phyloP scores from a whole-genome alignment of 108 stramenopile species.

The Cylindrotheca closterium region DNA sequence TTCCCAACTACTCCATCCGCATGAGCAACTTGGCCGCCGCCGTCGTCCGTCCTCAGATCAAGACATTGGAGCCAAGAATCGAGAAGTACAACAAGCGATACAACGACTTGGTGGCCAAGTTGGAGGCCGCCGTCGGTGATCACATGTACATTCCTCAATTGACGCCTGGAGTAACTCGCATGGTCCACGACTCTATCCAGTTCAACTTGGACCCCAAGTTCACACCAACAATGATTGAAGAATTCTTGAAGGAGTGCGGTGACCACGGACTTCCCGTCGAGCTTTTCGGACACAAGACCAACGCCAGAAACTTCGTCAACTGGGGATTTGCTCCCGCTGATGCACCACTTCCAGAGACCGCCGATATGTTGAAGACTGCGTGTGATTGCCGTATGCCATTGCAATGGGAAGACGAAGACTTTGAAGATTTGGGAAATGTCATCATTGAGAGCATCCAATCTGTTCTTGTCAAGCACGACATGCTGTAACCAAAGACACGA shows the following conservation, averaged over 20 bases:
- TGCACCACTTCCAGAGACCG: slow-evolving; percentile 80
- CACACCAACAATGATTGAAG: slow-evolving; percentile 62
- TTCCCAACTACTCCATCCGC: slow-evolving; percentile 85
- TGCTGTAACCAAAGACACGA: no score
- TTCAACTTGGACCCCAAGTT: slow-evolving; percentile 74
- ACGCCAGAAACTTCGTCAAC: slow-evolving; percentile 89
- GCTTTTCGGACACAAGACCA: slow-evolving; percentile 83
- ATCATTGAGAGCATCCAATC: slow-evolving; percentile 61
- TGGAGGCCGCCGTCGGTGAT: slow-evolving; percentile 59
- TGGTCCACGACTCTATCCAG: slow-evolving; percentile 87
- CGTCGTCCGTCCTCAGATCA: slow-evolving; percentile 77
- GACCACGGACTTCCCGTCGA: slow-evolving; percentile 86
- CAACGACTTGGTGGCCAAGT: slow-evolving; percentile 43
- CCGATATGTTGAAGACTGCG: slow-evolving; percentile 76
- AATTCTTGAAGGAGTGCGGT: slow-evolving; percentile 68
- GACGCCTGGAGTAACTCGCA: slow-evolving; percentile 66
- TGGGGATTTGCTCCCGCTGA: slow-evolving; percentile 89
- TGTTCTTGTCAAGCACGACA: slow-evolving; percentile 46
- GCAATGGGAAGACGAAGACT: slow-evolving; percentile 89
- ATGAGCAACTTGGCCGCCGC: slow-evolving; percentile 81
- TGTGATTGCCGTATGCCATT: slow-evolving; percentile 87
- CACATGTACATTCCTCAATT: slow-evolving; percentile 67
- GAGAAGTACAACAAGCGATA: slow-evolving; percentile 81
- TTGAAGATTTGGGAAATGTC: slow-evolving; percentile 77
- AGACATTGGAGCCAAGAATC: slow-evolving; percentile 73